phyloP scores from a whole-genome alignment of 169 alveolate species.

The Cryptosporidium baileyi region DNA sequence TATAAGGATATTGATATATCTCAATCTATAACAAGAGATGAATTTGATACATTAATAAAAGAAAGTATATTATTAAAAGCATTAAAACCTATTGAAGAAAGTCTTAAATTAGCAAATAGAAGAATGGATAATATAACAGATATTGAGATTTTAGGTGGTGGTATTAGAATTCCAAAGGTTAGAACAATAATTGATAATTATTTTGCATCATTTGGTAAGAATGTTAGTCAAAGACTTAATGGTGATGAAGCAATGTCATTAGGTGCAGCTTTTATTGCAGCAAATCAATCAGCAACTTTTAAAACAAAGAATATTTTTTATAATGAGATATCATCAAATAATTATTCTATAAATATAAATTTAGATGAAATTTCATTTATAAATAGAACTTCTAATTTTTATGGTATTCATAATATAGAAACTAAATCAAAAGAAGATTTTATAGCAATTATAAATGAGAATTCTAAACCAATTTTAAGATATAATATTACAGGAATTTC shows the following conservation, averaged over 20 bases:
- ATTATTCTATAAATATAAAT: background rate
- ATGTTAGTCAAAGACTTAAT: constrained; percentile 78
- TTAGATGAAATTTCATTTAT: background rate
- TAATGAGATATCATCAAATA: constrained; percentile 40
- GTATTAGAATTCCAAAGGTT: constrained; percentile 79
- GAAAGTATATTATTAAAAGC: constrained; percentile 63
- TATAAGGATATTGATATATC: constrained; percentile 58
- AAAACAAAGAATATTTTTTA: constrained; percentile 38
- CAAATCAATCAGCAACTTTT: constrained; percentile 74
- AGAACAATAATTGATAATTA: constrained; percentile 71
- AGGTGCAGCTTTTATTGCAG: constrained; percentile 81
- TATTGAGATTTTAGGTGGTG: constrained; percentile 82
- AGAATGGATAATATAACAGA: constrained; percentile 71
- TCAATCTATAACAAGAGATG: constrained; percentile 71
- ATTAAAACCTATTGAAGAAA: constrained; percentile 73
- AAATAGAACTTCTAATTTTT: constrained; percentile 1
- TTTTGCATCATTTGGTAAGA: constrained; percentile 57
- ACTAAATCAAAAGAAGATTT: background rate
- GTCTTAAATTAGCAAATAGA: constrained; percentile 71
- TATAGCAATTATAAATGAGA: background rate
- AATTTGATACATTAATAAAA: constrained; percentile 74
- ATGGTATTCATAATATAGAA: constrained; percentile 31
- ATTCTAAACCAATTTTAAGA: background rate
- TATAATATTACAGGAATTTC: constrained; percentile 41
- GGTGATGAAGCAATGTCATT: constrained; percentile 86